Evolutionary conservation across 805 yeast genomes (phyloP), one percentile per base, ranked within the genome.

Genomic region (Myxozyma nipponensis): DNA sequence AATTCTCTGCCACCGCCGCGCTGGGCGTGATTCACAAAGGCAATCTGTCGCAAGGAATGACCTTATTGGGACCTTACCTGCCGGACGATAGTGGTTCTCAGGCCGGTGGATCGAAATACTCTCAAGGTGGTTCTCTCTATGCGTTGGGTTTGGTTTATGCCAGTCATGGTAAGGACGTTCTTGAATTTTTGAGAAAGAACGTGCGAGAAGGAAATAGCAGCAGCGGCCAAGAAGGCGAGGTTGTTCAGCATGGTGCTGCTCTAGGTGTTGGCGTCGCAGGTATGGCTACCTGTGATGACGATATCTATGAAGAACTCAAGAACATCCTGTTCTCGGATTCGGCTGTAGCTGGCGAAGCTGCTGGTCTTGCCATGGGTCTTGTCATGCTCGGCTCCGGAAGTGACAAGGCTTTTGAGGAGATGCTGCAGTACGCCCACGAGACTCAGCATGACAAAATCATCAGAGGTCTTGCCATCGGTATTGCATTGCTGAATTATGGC

Each of bases 1-100:
- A 91, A 66, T 93, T 93, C 68, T 82, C 96, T 0, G 97, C 98
- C 1, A 91, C 98, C 13, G 98, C 98, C 6, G 97, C 98, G 13
- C 73, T 93, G 54, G 98, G 98, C 66, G 98, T 91, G 26, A 90
- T 93, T 60, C 98, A 93, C 67, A 86, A 84, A 64, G 98, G 98
- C 47, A 91, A 91, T 68, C 75, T 93, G 50, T 79, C 95, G 0
- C 95, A 89, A 66, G 98, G 98, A 47, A 82, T 82, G 65, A 79
- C 83, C 57, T 81, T 91, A 44, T 77, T 93, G 66, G 83, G 84
- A 59, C 98, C 98, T 19, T 93, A 93, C 65, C 76, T 93, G 54
- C 96, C 98, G 36, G 91, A 91, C 3, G 72, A 74, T 39, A 74
- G 76, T 55, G 71, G 84, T 9, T 25, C 58, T 4, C 49, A 46